A percentile compares a stretch with the other conserved stretches of the same genome.
Conservation (phyloP, 768 basidiomycete genomes). For the Candolleomyces aberdarensis region DNA sequence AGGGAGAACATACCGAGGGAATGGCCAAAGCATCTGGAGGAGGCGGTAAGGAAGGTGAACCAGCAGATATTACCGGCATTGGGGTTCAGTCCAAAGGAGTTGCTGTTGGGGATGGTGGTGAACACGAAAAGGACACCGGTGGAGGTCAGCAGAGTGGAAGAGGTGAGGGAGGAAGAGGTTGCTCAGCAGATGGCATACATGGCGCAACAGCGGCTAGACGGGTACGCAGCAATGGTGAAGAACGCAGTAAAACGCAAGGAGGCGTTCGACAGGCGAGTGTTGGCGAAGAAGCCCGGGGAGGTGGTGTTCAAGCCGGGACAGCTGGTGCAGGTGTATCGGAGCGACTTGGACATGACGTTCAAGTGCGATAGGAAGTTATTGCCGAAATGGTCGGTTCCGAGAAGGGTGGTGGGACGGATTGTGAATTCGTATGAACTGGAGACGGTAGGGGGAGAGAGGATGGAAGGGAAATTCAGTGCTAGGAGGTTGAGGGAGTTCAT, state of each 20-base stretch:
- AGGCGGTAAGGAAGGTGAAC: conserved; percentile 22
- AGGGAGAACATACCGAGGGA: conserved; percentile 17
- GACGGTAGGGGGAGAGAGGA: not conserved
- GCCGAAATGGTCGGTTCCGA: conserved; percentile 28
- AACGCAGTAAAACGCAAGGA: conserved; percentile 22
- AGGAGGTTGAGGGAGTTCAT: not conserved
- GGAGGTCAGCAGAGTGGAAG: not conserved
- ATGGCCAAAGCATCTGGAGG: conserved; percentile 32
- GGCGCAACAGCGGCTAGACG: conserved; percentile 26
- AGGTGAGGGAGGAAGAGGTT: not conserved
- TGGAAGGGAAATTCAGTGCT: not conserved
- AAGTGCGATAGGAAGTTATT: conserved; percentile 24
- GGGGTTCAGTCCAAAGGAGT: conserved; percentile 26
- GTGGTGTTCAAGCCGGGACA: conserved; percentile 23
- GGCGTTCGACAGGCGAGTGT: conserved; percentile 24
- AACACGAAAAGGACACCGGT: conserved; percentile 21
- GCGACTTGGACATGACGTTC: conserved; percentile 23
- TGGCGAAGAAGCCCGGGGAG: conserved; percentile 10
- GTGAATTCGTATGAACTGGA: conserved; percentile 1
- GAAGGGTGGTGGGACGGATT: not conserved
- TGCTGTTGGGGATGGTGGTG: conserved; percentile 25
- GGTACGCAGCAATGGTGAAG: conserved; percentile 18
- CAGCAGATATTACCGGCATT: conserved; percentile 19
- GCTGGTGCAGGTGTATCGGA: conserved; percentile 28
- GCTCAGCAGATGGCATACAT: conserved; percentile 25